Conservation (phyloP, 2,329 filamentous ascomycete genomes). For the Trichophaea hybrida region DNA sequence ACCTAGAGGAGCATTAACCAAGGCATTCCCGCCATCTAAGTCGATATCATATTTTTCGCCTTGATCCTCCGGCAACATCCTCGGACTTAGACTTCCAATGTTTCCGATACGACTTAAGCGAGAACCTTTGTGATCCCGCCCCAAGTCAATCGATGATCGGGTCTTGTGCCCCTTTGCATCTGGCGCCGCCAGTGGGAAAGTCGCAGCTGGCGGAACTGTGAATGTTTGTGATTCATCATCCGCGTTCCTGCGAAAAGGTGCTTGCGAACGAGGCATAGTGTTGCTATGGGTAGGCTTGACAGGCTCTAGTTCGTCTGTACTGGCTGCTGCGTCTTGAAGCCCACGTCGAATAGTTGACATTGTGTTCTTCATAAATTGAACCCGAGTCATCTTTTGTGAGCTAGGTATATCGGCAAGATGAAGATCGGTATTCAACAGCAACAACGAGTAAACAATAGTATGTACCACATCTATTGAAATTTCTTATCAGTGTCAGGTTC, state of each 20-base stretch:
- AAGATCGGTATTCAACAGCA: slow-evolving; percentile 89
- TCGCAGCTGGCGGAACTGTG: slow-evolving; percentile 8
- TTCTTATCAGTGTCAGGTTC: not conserved
- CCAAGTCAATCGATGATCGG: slow-evolving; percentile 21
- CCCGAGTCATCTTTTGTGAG: slow-evolving; percentile 76
- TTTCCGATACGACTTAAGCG: slow-evolving; percentile 18
- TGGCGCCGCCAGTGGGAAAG: slow-evolving; percentile 15
- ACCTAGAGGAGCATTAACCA: slow-evolving; percentile 63
- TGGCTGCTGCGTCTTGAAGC: slow-evolving; percentile 55
- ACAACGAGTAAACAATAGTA: slow-evolving; percentile 90
- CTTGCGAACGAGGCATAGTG: slow-evolving; percentile 23
- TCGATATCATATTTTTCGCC: slow-evolving; percentile 16
- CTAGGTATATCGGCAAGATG: slow-evolving; percentile 82
- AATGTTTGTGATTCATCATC: slow-evolving; percentile 21
- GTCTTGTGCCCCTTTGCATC: slow-evolving; percentile 13
- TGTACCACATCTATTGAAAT: slow-evolving; percentile 53
- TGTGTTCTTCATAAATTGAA: slow-evolving; percentile 92
- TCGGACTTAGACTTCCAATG: slow-evolving; percentile 20
- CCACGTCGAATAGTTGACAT: slow-evolving; percentile 75
- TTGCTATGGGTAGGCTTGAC: slow-evolving; percentile 10
- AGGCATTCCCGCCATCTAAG: slow-evolving; percentile 31
- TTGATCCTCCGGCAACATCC: slow-evolving; percentile 8
- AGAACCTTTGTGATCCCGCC: slow-evolving; percentile 11
- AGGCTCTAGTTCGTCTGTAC: slow-evolving; percentile 31
- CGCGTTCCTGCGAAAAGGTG: slow-evolving; percentile 21